A percentile compares a stretch with the other conserved stretches of the same genome.
Evolutionary conservation across 2,329 filamentous ascomycete species (phyloP).

Genomic region (Trichoderma sp.): DNA sequence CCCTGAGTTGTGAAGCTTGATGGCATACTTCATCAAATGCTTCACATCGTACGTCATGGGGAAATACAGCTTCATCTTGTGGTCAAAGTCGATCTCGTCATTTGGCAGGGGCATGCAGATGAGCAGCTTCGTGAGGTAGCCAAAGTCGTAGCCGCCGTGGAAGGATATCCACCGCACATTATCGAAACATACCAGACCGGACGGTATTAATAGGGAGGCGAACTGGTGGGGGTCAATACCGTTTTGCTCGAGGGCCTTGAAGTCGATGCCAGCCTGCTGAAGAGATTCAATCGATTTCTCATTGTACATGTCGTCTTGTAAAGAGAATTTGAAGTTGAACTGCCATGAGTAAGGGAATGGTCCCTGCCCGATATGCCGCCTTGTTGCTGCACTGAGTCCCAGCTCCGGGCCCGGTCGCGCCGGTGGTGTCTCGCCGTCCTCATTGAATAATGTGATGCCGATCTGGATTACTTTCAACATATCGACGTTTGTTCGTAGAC

Average conservation of each 20-base stretch:
- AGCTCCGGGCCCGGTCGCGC: conserved; percentile 59
- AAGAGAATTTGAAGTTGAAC: conserved; percentile 97
- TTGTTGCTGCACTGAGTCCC: conserved; percentile 40
- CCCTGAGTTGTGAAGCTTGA: conserved; percentile 65
- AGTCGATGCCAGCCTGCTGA: conserved; percentile 89
- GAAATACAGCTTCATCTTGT: conserved; percentile 88
- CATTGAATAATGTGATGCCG: conserved; percentile 88
- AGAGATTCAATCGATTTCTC: conserved; percentile 92
- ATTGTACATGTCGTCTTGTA: conserved; percentile 97
- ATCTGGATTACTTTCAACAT: conserved; percentile 97
- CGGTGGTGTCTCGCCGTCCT: conserved; percentile 84
- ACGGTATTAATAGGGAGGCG: conserved; percentile 85
- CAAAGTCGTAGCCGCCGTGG: conserved; percentile 97
- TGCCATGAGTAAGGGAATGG: conserved; percentile 91
- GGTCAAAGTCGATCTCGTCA: conserved; percentile 86
- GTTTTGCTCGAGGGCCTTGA: conserved; percentile 77
- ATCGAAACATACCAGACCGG: conserved; percentile 83
- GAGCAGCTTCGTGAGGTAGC: conserved; percentile 93
- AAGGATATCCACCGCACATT: conserved; percentile 96
- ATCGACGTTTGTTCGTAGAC: conserved; percentile 93
- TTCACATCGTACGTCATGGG: conserved; percentile 95
- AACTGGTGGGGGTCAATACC: conserved; percentile 91
- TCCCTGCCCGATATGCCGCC: conserved; percentile 45
- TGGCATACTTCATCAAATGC: conserved; percentile 90
- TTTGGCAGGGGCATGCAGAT: conserved; percentile 80